Evolutionary conservation across 805 yeast species (phyloP).

Genomic region (Saturnispora serradocipensis): DNA sequence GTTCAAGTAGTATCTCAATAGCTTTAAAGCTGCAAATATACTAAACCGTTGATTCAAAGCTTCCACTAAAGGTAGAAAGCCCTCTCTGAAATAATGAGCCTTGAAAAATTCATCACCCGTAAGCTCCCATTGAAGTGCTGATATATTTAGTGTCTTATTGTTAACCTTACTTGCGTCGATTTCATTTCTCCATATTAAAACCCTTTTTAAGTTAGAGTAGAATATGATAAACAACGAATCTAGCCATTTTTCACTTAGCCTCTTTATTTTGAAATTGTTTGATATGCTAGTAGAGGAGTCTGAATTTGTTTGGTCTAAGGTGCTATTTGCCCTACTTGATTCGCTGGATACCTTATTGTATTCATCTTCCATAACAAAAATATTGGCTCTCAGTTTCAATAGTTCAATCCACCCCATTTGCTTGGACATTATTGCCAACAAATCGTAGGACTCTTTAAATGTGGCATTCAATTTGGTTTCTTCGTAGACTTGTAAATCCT

Average conservation of each 20-base stretch:
- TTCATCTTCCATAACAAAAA: constrained; percentile 78
- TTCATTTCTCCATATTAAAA: constrained; percentile 48
- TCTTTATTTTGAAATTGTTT: constrained; percentile 30
- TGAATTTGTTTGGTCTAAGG: neutral
- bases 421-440: constrained; percentile 59
- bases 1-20: constrained; percentile 37
- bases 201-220: constrained; percentile 67
- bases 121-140: constrained; percentile 68
- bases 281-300: constrained; percentile 18
- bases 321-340: constrained; percentile 9
- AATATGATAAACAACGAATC: constrained; percentile 58
- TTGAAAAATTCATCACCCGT: constrained; percentile 48
- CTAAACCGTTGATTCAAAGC: constrained; percentile 52
- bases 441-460: constrained; percentile 52
- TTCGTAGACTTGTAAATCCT: constrained; percentile 39
- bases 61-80: constrained; percentile 45
- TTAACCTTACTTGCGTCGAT: constrained; percentile 9
- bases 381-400: constrained; percentile 52
- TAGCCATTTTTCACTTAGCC: constrained; percentile 67
- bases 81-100: constrained; percentile 39
- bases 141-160: constrained; percentile 32
- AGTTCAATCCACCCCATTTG: constrained; percentile 78
- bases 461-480: constrained; percentile 45
- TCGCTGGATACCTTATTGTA: constrained; percentile 27
- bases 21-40: constrained; percentile 42